These are phyloP conservation scores for Lecanicillium sp. DNA, from an alignment of 2,329 filamentous ascomycete species.

Conservation along the genomic window DNA sequence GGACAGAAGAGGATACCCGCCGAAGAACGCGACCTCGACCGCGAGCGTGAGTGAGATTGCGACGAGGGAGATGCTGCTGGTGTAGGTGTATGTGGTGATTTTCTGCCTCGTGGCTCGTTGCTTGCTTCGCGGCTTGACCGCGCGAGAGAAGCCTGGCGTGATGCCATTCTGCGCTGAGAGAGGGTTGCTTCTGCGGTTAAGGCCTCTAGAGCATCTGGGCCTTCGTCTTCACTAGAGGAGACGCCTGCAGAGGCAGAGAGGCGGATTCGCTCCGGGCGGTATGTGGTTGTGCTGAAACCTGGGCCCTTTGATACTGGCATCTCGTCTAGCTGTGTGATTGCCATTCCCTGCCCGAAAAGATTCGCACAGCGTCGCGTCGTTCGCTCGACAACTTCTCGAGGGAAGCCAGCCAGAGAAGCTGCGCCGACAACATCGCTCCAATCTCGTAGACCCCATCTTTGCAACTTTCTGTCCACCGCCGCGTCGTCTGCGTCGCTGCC, in stretches of 20 bases:
- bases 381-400: constrained; percentile 54
- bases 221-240: constrained; percentile 16
- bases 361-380: constrained; percentile 65
- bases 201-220: neutral
- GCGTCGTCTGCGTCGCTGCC: constrained; percentile 11
- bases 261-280: constrained; percentile 20
- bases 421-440: constrained; percentile 82
- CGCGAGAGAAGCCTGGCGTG: constrained; percentile 21
- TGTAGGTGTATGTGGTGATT: no score
- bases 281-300: constrained; percentile 18
- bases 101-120: neutral
- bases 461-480: constrained; percentile 18
- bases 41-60: constrained; percentile 19
- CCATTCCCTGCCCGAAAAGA: constrained; percentile 67
- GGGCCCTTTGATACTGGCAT: constrained; percentile 14
- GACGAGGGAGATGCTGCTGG: constrained; percentile 7
- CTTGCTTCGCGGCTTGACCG: constrained; percentile 14
- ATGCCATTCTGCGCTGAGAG: constrained; percentile 19
- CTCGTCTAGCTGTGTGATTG: constrained; percentile 46
- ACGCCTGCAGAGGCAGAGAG: constrained; percentile 16
- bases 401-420: constrained; percentile 66
- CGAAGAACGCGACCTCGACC: constrained; percentile 20
- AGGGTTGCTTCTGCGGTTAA: constrained; percentile 11
- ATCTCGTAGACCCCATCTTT: constrained; percentile 48
- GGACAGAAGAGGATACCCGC: constrained; percentile 28